Evolutionary conservation across 805 yeast genomes (phyloP), one percentile per base, ranked within the genome.

Genomic region (Monosporozyma yasuniensis): DNA sequence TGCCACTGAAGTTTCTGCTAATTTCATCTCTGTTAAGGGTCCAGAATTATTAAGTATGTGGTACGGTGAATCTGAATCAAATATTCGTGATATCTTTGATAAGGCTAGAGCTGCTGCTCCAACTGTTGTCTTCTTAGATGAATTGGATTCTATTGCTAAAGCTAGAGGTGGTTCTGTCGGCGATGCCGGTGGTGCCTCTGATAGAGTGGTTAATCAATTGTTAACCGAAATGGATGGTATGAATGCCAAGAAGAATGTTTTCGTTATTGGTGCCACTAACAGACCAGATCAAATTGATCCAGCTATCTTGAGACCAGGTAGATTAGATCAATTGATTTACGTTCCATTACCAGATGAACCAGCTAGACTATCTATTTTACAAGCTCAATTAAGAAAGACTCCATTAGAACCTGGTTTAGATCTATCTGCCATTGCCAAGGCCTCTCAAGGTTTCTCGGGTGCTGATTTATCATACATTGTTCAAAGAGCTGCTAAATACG

Each of bases 51-150:
- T 91, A 68, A 87, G 96, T 72, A 91, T 91, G 98, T 91, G 96
- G 95, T 90, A 88, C 65, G 98, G 98, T 78, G 98, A 91, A 74
- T 87, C 96, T 19, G 98, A 91, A 72, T 87, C 96, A 37, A 91
- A 91, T 68, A 90, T 91, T 61, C 87, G 98, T 73, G 98, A 91
- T 71, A 91, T 91, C 61, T 91, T 91, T 65, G 98, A 91, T 72
- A 91, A 91, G 72, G 98, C 98, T 19, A 83, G 98, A 71, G 98
- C 98, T 50, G 98, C 99, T 53, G 99, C 99, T 9, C 99, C 99
- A 62, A 91, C 98, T 42, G 99, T 93, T 55, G 98, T 93, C 39
- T 93, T 93, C 75, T 80, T 93, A 63, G 99, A 93, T 76, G 99
- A 93, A 77, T 77, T 91, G 71, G 99, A 91, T 70, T 95, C 98